Evolutionary conservation across 176 grass and related monocot species (phyloP), one percentile per base, ranked within the genome.

Genomic region (Lolium perenne): DNA sequence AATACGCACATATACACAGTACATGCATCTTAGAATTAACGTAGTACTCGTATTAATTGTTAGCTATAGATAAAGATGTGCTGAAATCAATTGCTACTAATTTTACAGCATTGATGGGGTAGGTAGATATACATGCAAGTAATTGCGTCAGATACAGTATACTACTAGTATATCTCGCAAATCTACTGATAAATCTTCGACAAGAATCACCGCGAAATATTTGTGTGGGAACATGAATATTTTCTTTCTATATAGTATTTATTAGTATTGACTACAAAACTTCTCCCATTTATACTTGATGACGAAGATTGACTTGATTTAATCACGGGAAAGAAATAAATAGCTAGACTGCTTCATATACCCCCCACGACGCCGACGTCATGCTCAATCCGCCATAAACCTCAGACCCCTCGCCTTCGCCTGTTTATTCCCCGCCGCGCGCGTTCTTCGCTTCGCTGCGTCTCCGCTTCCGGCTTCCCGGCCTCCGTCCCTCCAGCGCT

Each of bases 371-470:
- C 29, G 26, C 26, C 26, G 29, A 66, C 63, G 25, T 66, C 26
- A 16, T 35, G 63, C 26, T 70, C 38, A 45, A 45, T 46, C 38
- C 86, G 63, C 35, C 74, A 4, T 53, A 55, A 76, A 53, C 21
- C 47, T 48, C 25, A 16, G 48, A 35, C 5, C 13, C 61, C 81
- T 41, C 53, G 2, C 6, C 66, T 79, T 79, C 56, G 47, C 76
- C 77, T 81, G 68, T 85, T 81, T 85, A 74, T 35, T 76, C 75
- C 35, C 16, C 77, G 48, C 45, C 79, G 58, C 57, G 45, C 79
- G 58, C 57, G 45, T 25, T 63, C 7, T 62, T 25, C 21, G 13
- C 77, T 29, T 63, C 63, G 22, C 41, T 10, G 22, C 78, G 22
- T 10, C 59, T 48, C 43, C 26, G 41, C 78, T 13, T 48, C 43